Percentiles rank a stretch among this genome's conserved stretches.
These are phyloP conservation scores for Trametes cingulata DNA, from an alignment of 768 basidiomycete species.

Conservation along the genomic window DNA sequence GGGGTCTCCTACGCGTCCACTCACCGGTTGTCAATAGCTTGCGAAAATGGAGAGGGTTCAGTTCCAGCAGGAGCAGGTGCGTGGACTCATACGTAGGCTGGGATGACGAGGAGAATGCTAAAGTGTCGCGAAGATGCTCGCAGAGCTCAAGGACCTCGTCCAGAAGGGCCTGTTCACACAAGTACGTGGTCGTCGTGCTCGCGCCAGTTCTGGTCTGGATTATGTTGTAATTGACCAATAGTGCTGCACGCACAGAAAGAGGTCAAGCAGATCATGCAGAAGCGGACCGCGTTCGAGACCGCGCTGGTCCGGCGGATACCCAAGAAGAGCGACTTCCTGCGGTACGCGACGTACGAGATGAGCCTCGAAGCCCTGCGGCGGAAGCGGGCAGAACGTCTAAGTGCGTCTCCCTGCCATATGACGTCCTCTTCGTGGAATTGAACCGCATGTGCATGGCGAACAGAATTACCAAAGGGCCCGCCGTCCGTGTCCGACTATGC, in stretches of 20 bases:
- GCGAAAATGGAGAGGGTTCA: conserved; percentile 88
- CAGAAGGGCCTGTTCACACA: conserved; percentile 83
- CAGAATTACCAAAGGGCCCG: conserved; percentile 42
- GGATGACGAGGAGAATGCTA: neutral
- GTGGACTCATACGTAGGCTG: neutral
- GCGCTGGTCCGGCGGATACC: conserved; percentile 81
- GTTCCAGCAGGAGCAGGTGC: conserved; percentile 88
- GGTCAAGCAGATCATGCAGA: conserved; percentile 81
- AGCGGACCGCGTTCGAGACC: conserved; percentile 81
- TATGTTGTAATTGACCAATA: conserved; percentile 16
- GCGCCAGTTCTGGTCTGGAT: neutral
- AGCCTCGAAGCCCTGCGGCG: conserved; percentile 76
- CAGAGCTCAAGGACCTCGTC: conserved; percentile 90
- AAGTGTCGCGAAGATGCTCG: conserved; percentile 68
- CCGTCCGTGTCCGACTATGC: conserved; percentile 82
- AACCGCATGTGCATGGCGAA: conserved; percentile 1
- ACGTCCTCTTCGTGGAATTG: neutral
- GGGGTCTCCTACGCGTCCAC: neutral
- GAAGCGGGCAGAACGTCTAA: conserved; percentile 71
- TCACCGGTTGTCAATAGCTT: neutral
- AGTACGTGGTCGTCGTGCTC: conserved; percentile 42
- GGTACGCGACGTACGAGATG: conserved; percentile 93
- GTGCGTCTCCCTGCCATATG: conserved; percentile 43
- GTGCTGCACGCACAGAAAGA: conserved; percentile 53
- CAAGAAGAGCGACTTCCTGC: conserved; percentile 84